Evolutionary conservation across 345 rosid species (phyloP).

Genomic region (Gossypium raimondii): DNA sequence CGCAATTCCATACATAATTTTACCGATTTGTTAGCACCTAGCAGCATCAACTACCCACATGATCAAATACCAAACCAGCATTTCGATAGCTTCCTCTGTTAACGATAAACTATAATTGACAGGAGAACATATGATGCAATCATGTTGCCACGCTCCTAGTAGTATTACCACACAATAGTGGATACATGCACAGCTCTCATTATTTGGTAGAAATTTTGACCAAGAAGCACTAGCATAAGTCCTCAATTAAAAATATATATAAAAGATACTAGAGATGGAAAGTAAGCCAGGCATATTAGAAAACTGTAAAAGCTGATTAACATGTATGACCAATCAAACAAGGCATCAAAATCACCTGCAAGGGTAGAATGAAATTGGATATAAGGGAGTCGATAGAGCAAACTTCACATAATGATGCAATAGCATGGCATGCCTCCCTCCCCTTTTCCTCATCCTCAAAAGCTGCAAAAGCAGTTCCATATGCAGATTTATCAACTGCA

Average conservation of each 20-base stretch:
- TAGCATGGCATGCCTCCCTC: constrained; percentile 87
- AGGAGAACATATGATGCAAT: background rate
- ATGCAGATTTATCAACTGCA: constrained; percentile 45
- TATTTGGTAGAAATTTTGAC: background rate
- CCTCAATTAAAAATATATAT: background rate
- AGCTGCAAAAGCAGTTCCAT: constrained; percentile 49
- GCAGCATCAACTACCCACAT: background rate
- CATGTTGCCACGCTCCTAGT: background rate
- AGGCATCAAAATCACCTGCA: constrained; percentile 58
- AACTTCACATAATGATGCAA: constrained; percentile 86
- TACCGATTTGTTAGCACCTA: background rate
- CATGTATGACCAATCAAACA: constrained; percentile 3
- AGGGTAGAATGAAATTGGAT: constrained; percentile 88
- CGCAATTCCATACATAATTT: background rate
- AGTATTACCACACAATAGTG: background rate
- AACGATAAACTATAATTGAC: background rate
- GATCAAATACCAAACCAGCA: background rate
- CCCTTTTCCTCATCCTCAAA: constrained; percentile 56
- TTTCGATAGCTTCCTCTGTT: background rate
- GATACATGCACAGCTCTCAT: background rate
- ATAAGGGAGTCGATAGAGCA: constrained; percentile 88
- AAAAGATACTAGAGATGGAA: background rate
- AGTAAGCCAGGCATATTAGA: background rate
- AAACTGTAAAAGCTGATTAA: background rate
- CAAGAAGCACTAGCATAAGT: background rate